These are phyloP conservation scores for Dipteronia dyeriana DNA, from an alignment of 345 rosid genomes.

Conservation along the genomic window DNA sequence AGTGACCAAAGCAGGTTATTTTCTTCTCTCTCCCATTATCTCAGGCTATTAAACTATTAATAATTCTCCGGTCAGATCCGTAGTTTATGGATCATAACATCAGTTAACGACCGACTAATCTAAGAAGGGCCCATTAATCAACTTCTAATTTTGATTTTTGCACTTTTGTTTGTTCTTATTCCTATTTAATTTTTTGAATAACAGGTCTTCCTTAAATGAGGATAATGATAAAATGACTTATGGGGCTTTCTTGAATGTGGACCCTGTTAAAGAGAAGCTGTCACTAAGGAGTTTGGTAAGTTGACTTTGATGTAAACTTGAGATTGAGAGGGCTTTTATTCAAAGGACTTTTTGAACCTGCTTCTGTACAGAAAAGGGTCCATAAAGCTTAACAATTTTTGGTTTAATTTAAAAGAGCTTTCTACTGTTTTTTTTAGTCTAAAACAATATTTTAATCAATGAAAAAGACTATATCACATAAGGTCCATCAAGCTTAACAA, in stretches of 20 bases:
- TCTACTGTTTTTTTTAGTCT: too few relatives aligned
- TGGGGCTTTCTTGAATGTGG: slow-evolving; percentile 59
- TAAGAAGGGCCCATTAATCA: too few relatives aligned
- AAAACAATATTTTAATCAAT: too few relatives aligned
- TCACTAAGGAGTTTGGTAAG: slow-evolving; percentile 61
- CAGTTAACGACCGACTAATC: too few relatives aligned
- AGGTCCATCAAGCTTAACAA: too few relatives aligned
- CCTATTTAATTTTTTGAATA: neutral
- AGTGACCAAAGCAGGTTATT: slow-evolving; percentile 65
- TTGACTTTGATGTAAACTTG: neutral
- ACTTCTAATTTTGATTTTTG: neutral
- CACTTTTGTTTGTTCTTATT: neutral
- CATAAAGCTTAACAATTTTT: too few relatives aligned
- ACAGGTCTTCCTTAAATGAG: slow-evolving; percentile 45
- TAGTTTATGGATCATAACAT: too few relatives aligned
- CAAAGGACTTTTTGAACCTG: too few relatives aligned
- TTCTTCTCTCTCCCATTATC: neutral
- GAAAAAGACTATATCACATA: too few relatives aligned
- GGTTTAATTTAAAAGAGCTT: too few relatives aligned
- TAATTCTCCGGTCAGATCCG: too few relatives aligned
- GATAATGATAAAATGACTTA: slow-evolving; percentile 47
- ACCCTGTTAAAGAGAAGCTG: slow-evolving; percentile 43
- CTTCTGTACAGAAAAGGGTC: too few relatives aligned
- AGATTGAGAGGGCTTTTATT: neutral
- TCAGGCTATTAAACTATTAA: neutral